Evolutionary conservation across 345 rosid genomes (phyloP), one percentile per base, ranked within the genome.

Genomic region (Eutrema yunnanense): DNA sequence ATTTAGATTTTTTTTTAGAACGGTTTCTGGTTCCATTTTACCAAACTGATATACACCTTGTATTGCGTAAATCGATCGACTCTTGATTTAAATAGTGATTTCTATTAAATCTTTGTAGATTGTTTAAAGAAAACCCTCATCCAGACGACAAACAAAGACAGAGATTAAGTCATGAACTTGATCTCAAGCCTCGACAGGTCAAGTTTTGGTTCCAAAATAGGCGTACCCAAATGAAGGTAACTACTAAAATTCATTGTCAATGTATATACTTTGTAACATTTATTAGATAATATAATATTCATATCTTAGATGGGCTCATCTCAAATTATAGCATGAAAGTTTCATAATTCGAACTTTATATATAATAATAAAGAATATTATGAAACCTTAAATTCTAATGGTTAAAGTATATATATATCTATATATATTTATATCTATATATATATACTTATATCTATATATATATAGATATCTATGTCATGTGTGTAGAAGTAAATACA

Each of bases 161-260:
- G 84, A 86, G 78, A 81, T 81, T 96, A 46, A 90, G 99, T 81
- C 85, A 85, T 33, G 99, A 96, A 2, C 89, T 96, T 32, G 96
- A 97, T n/a, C 88, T 96, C 22, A 87, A 87, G 75, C 97, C 99
- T 37, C 88, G 96, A 33, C 98, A 96, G 81, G 97, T 96, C 75
- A 96, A 96, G 89, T 96, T 96, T 69, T 92, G 98, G 99, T 96
- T 92, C 81, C 99, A 96, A 82, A 96, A 92, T 79, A 86, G 93
- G 10, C 96, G 99, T 50, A 96, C 99, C 57, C 99, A 96, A 73
- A 81, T 87, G 92, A 96, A 96, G 98, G 99, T 94, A 16, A 16
- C 8, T 55, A 54, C 27, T 6, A 42, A 36, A 22, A 33, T 22
- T 64, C 34, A 11, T 22, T 19, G 26, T 40, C 0, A 16, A 16